Evolutionary conservation across 1,139 yeast species (phyloP), one percentile per base, ranked within the genome.

Genomic region (Geotrichum bryndzae): DNA sequence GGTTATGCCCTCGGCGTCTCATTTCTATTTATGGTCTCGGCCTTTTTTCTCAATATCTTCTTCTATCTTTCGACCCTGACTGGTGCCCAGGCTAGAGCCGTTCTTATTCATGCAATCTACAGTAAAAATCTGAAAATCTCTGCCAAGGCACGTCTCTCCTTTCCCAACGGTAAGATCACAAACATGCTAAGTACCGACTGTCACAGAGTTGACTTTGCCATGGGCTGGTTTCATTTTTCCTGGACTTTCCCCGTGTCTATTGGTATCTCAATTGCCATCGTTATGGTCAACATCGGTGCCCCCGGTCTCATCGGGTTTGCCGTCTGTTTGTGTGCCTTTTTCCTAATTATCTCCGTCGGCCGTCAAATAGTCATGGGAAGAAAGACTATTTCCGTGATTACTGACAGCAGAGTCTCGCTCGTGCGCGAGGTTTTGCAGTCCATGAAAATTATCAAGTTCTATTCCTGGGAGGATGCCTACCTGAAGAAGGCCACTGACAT

Each of bases 141-240:
- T 65, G 82, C 84, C n/a, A 78, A 79, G 62, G 82, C 94, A 1
- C 80, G 82, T 61, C 82, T 83, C 67, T 76, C 79, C 63, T 88
- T 75, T 70, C 84, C 95, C 0, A 78, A 83, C 29, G 88, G 95
- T 63, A 83, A 82, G 65, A 80, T 90, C 61, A 88, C 96, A 1
- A 85, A 89, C 15, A 74, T 89, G 70, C 81, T 90, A 74, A 87
- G 94, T 15, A 86, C 95, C 1, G 96, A 90, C 71, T 79, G 90
- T 61, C 83, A 92, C 33, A 82, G 96, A 69, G 81, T 90, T 51
- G 96, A 90, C 70, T 82, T 88, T 70, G 94, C 95, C 4, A 72
- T 85, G 45, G 84, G 85, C 8, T 87, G 87, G 74, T 87, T 85
- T 67, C 90, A 91, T 2, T 83, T 85, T 69, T 74, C 85, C 13